Conservation (phyloP, 1,284 basidiomycete species). For the Cerrena zonata region DNA sequence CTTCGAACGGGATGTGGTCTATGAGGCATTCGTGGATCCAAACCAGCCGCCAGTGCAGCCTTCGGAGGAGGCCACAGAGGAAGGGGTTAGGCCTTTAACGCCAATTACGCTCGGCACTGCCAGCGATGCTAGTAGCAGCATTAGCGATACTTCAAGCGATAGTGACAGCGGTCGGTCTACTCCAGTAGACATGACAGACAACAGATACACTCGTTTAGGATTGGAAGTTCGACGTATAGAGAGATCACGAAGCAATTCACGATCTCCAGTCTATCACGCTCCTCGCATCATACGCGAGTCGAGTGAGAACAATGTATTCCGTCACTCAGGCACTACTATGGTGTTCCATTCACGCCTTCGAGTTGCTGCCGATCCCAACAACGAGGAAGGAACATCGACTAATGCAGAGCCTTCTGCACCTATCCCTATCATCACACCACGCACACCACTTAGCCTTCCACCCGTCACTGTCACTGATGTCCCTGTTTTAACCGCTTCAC, state of each 20-base stretch:
- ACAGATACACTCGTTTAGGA: slow-evolving; percentile 12
- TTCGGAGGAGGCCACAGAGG: slow-evolving; percentile 8
- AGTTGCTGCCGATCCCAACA: neutral
- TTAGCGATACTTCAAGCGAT: slow-evolving; percentile 25
- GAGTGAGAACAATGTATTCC: neutral
- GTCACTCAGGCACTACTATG: neutral
- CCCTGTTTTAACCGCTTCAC: neutral
- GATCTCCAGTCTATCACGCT: slow-evolving; percentile 4
- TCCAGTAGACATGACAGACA: slow-evolving; percentile 33
- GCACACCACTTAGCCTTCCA: neutral
- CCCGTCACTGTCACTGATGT: neutral
- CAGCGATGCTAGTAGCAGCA: slow-evolving; percentile 18
- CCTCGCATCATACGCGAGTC: slow-evolving; percentile 3
- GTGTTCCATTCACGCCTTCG: neutral
- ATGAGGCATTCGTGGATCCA: slow-evolving; percentile 58
- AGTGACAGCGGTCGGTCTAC: slow-evolving; percentile 26
- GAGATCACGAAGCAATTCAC: slow-evolving; percentile 34
- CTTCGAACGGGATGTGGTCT: slow-evolving; percentile 56
- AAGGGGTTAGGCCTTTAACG: slow-evolving; percentile 10
- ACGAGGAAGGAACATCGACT: neutral
- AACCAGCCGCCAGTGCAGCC: slow-evolving; percentile 20
- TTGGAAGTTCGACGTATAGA: neutral
- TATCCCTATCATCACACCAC: neutral
- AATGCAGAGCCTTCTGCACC: neutral
- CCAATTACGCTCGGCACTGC: slow-evolving; percentile 4